Percentiles rank a stretch among this genome's conserved stretches.
Conservation (phyloP, 805 yeast genomes). For the Crinitomyces ghanaensis region DNA sequence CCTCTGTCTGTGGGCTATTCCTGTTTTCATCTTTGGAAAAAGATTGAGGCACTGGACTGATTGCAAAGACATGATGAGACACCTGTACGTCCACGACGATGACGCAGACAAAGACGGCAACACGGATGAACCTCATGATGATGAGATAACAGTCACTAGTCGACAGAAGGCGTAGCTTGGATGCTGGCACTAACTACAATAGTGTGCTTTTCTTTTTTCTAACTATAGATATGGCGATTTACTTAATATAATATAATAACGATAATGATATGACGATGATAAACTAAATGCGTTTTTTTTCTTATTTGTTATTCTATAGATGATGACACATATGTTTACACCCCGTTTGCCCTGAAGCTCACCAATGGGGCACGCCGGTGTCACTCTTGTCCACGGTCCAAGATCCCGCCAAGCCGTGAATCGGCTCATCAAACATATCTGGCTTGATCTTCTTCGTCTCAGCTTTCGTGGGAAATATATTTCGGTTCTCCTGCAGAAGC, state of each 20-base stretch:
- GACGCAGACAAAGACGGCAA: slow-evolving; percentile 9
- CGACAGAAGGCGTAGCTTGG: no score
- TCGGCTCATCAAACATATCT: not conserved
- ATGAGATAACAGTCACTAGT: no score
- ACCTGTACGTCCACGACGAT: slow-evolving; percentile 28
- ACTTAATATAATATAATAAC: no score
- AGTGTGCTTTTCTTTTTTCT: no score
- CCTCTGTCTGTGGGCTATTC: slow-evolving; percentile 38
- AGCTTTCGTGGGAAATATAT: slow-evolving; percentile 6
- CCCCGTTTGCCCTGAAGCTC: no score
- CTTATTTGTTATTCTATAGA: no score
- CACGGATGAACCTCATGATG: no score
- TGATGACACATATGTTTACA: no score
- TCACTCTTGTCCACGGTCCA: slow-evolving; percentile 10
- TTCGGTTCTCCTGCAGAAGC: slow-evolving; percentile 20
- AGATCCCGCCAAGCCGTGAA: slow-evolving; percentile 11
- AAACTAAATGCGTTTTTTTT: no score
- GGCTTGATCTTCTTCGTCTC: slow-evolving; percentile 5
- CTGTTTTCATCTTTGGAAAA: slow-evolving; percentile 46
- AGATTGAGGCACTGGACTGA: slow-evolving; percentile 41
- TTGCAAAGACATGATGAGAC: slow-evolving; percentile 31
- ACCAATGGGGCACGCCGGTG: slow-evolving; percentile 11
- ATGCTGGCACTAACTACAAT: no score
- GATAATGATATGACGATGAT: no score
- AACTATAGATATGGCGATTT: no score